phyloP scores from a whole-genome alignment of 495 filamentous ascomycete genomes.

The Aspergillus bertholletiae region DNA sequence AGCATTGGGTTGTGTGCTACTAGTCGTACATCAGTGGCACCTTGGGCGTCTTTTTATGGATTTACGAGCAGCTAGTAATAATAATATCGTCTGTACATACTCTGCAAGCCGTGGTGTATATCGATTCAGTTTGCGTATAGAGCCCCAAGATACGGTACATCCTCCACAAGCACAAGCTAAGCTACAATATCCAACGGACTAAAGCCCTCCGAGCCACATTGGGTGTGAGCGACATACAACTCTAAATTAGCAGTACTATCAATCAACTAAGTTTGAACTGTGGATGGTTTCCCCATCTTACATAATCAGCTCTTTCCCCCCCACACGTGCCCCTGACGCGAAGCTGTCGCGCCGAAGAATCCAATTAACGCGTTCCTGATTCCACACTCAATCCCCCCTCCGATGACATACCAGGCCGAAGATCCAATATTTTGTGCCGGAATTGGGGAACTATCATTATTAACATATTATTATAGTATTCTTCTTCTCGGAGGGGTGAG shows the following conservation, averaged over 20 bases:
- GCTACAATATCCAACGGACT: no score
- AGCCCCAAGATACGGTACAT: no score
- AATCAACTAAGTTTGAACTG: no score
- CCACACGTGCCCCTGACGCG: slow-evolving; percentile 16
- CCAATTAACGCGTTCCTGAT: slow-evolving; percentile 21
- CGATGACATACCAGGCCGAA: not conserved
- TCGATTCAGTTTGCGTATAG: not conserved
- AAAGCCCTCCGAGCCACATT: no score
- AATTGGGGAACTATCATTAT: no score
- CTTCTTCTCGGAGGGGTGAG: no score
- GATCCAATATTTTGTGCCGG: no score
- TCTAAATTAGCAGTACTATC: no score
- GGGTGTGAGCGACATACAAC: no score
- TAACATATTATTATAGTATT: no score
- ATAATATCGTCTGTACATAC: slow-evolving; percentile 26
- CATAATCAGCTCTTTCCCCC: slow-evolving; percentile 9
- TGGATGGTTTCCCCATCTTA: not conserved
- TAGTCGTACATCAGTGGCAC: slow-evolving; percentile 12
- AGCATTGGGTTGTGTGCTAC: slow-evolving; percentile 11
- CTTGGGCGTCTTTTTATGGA: slow-evolving; percentile 11
- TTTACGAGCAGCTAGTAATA: slow-evolving; percentile 23
- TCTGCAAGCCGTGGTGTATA: slow-evolving; percentile 2
- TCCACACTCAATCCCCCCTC: not conserved
- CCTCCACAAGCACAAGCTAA: no score
- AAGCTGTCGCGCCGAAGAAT: slow-evolving; percentile 1